Base-by-base conservation (phyloP, 805 yeast species). In the Candida endomychidarum region DNA sequence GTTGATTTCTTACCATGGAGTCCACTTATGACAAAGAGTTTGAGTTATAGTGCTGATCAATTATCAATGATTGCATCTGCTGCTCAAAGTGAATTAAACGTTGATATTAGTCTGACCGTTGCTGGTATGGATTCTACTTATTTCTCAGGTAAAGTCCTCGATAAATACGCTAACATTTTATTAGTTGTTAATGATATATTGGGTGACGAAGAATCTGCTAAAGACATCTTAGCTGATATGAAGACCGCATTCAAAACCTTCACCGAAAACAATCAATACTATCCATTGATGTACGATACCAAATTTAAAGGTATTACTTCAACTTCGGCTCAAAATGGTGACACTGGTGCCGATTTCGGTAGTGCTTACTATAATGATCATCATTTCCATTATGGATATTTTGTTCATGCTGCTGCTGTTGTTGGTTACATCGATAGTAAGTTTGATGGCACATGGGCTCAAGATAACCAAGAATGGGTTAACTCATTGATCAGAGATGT, bases 301-400 rank as follows among this genome's bases (percentile, higher is more conserved):
- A 71, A 60, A 42, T 78, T 62, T 52, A 70, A 72, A 31, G 84
- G 84, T 41, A 65, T 80, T 10, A 74, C 81, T n/a, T 73, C 83
- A 1, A 62, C 75, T 26, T 75, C 74, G 8, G 59, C 72, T 16
- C 67, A 68, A 46, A 45, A 55, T 37, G 76, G 77, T 41, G 74
- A 73, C 42, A 50, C 67, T 19, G 63, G 66, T 24, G 70, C 70
- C 27, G 83, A 80, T 53, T 87, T 72, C 57, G 95, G 95, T 34
- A 75, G 83, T 57, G 76, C 85, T 17, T 83, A 77, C 57, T 86
- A 86, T 62, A 86, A 86, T 51, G 95, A 87, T 54, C 95, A 87
- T 53, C 93, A 86, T 56, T 87, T 86, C 74, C 95, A 87, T 58
- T 87, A 83, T 53, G 93, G 93, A 8, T 87, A 86, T 60, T 82